phyloP scores from a whole-genome alignment of 176 grass and related monocot species.

The Musa schizocarpa region DNA sequence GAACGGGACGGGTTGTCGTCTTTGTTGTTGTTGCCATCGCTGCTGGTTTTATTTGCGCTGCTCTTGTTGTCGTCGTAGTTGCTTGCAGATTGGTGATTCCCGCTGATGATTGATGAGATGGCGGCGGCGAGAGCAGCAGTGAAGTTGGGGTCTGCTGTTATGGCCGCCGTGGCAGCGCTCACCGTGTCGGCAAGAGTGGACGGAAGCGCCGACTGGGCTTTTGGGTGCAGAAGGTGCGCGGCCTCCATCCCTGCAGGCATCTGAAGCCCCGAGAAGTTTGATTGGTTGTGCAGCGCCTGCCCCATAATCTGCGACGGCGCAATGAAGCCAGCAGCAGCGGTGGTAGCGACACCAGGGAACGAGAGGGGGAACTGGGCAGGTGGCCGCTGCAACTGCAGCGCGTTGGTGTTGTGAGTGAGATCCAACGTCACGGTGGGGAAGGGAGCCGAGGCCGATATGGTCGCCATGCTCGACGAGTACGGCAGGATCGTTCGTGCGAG shows the following conservation, averaged over 20 bases:
- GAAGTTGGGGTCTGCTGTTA: conserved; percentile 89
- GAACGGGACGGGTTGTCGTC: not conserved
- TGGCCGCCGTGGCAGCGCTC: conserved; percentile 66
- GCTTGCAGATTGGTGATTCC: conserved; percentile 16
- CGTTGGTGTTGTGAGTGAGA: conserved; percentile 53
- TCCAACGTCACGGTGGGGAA: conserved; percentile 91
- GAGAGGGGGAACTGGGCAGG: conserved; percentile 45
- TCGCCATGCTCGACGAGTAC: conserved; percentile 83
- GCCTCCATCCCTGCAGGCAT: conserved; percentile 36
- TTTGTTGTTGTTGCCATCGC: conserved; percentile 10
- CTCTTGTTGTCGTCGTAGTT: conserved; percentile 18
- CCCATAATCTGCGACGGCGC: conserved; percentile 21
- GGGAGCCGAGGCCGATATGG: conserved; percentile 84
- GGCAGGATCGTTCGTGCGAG: conserved; percentile 69
- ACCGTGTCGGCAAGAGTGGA: conserved; percentile 36
- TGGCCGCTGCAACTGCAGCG: conserved; percentile 26
- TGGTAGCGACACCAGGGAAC: conserved; percentile 9
- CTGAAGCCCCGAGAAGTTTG: conserved; percentile 76
- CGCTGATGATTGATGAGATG: conserved; percentile 68
- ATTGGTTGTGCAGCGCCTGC: conserved; percentile 48
- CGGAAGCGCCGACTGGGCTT: conserved; percentile 13
- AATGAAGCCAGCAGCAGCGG: conserved; percentile 7
- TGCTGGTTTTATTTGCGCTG: not conserved
- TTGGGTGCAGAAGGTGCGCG: conserved; percentile 24
- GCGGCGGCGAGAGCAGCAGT: conserved; percentile 70